Conservation (phyloP, 768 basidiomycete species). For the Rubroboletus satanas region DNA sequence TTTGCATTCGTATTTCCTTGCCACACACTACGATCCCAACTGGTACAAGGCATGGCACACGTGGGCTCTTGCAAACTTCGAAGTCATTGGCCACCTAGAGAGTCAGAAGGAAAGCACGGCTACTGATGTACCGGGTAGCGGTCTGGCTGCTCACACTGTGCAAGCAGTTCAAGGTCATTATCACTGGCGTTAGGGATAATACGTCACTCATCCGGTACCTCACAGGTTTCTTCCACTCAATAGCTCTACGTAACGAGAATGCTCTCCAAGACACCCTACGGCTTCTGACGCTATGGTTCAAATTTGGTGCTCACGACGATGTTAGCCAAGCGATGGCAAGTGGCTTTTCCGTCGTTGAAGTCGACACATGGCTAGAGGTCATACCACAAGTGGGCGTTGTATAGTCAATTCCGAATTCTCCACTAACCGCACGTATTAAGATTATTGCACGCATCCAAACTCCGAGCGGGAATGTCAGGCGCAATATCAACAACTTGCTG, state of each 20-base stretch:
- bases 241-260: conserved; percentile 83
- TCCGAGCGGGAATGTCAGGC: conserved; percentile 78
- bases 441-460: conserved; percentile 99
- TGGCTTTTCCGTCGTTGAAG: conserved; percentile 85
- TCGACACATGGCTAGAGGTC: conserved; percentile 98
- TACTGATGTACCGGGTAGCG: conserved; percentile 54
- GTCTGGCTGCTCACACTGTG: conserved; percentile 78
- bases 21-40: conserved; percentile 87
- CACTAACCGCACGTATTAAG: conserved; percentile 36
- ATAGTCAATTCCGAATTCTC: background rate
- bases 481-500: conserved; percentile 84
- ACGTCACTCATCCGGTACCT: conserved; percentile 7
- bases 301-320: conserved; percentile 85
- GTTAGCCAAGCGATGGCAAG: conserved; percentile 85
- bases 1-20: conserved; percentile 75
- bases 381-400: conserved; percentile 77
- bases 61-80: conserved; percentile 96
- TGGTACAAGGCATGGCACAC: conserved; percentile 99
- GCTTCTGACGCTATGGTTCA: conserved; percentile 95
- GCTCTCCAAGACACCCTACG: conserved; percentile 93
- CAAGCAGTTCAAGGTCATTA: conserved; percentile 83
- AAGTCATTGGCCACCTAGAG: conserved; percentile 83
- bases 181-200: background rate
- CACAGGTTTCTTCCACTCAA: conserved; percentile 91
- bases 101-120: conserved; percentile 52